Conservation (phyloP, 1,284 basidiomycete species). For the Ceratobasidium sp. region DNA sequence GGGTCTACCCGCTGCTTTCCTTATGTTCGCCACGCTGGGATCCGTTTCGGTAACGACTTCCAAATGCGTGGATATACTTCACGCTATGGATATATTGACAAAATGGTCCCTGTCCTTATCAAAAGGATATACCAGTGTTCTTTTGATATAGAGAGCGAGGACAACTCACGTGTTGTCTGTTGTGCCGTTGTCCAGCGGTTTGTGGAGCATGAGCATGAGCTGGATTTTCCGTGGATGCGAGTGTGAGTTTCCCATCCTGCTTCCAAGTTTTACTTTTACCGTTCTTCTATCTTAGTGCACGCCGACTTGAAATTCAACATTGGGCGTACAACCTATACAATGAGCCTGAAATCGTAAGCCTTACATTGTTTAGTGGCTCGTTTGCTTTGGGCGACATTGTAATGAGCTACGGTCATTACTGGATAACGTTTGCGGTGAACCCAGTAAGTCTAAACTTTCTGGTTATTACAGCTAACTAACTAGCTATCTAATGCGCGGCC, state of each 20-base stretch:
- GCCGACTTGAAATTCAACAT: background rate
- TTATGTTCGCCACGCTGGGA: background rate
- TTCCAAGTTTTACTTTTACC: background rate
- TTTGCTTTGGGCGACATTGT: background rate
- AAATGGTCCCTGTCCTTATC: background rate
- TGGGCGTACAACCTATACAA: background rate
- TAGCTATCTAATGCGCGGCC: too few relatives aligned
- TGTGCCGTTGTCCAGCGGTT: conserved; percentile 7
- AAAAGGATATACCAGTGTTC: background rate
- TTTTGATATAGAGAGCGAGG: background rate
- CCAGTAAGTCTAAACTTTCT: background rate
- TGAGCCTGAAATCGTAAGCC: background rate
- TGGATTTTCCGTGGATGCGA: too few relatives aligned
- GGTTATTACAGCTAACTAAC: background rate
- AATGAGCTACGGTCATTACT: conserved; percentile 12
- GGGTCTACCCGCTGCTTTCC: background rate
- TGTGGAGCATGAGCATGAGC: background rate
- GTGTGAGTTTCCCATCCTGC: background rate
- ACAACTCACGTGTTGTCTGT: background rate
- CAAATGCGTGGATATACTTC: background rate
- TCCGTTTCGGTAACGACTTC: background rate
- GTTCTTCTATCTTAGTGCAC: background rate
- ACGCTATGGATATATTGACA: background rate
- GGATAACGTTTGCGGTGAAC: conserved; percentile 3
- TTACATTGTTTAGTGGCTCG: background rate